A percentile compares a stretch with the other conserved stretches of the same genome.
phyloP scores from a whole-genome alignment of 2,329 filamentous ascomycete genomes.

The Tolypocladium sp. region DNA sequence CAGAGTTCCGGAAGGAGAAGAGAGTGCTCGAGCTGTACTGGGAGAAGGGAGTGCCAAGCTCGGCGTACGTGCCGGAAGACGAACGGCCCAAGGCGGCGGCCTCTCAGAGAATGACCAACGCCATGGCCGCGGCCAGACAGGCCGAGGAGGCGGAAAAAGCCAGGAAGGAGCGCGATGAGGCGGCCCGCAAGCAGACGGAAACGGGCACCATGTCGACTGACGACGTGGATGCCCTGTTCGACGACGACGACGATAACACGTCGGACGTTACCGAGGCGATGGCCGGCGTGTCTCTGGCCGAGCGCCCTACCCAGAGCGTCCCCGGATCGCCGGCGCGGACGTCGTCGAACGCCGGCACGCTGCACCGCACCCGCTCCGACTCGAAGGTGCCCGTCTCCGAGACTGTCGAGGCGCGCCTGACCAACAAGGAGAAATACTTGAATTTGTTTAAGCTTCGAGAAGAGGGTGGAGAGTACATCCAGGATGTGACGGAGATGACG shows the following conservation, averaged over 20 bases:
- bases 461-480: slow-evolving; percentile 90
- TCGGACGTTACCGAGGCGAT: slow-evolving; percentile 87
- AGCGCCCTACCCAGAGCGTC: slow-evolving; percentile 90
- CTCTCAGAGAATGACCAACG: slow-evolving; percentile 65
- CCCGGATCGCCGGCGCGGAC: slow-evolving; percentile 82
- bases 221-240: slow-evolving; percentile 90
- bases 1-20: slow-evolving; percentile 97
- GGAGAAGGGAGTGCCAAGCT: slow-evolving; percentile 98
- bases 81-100: slow-evolving; percentile 80
- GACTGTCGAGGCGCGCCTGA: slow-evolving; percentile 68
- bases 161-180: slow-evolving; percentile 82
- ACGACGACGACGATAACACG: slow-evolving; percentile 82
- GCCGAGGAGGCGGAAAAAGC: slow-evolving; percentile 74
- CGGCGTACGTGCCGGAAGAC: slow-evolving; percentile 91
- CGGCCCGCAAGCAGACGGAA: slow-evolving; percentile 85
- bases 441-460: slow-evolving; percentile 84
- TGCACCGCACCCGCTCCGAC: slow-evolving; percentile 87
- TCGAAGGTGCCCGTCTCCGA: slow-evolving; percentile 77
- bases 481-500: slow-evolving; percentile 97
- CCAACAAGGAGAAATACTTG: slow-evolving; percentile 93
- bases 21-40: slow-evolving; percentile 93
- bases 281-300: slow-evolving; percentile 79
- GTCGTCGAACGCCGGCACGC: slow-evolving; percentile 53
- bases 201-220: slow-evolving; percentile 90
- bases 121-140: slow-evolving; percentile 66